Evolutionary conservation across 208 protist species (phyloP).

Genomic region (Sergeia podlipaevii): DNA sequence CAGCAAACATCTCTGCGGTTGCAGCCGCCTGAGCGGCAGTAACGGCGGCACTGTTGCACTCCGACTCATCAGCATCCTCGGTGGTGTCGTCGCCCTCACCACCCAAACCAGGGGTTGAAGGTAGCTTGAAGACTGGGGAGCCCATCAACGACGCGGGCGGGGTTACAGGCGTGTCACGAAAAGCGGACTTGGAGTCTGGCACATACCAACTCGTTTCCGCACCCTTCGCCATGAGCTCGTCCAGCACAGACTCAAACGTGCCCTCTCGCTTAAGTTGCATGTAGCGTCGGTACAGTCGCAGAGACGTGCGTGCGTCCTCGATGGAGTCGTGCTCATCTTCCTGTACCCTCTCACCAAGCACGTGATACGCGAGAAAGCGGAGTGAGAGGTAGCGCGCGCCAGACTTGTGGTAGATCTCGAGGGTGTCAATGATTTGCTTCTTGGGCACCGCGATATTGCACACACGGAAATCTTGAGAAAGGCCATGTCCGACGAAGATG

Average conservation of each 20-base stretch:
- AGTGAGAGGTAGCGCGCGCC: constrained; percentile 91
- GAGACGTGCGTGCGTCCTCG: constrained; percentile 94
- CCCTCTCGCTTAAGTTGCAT: constrained; percentile 67
- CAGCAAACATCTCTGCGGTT: no score
- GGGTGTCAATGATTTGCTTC: constrained; percentile 96
- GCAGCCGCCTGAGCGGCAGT: no score
- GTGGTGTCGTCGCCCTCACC: not conserved
- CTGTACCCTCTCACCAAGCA: constrained; percentile 94
- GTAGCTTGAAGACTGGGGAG: constrained; percentile 53
- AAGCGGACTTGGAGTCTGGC: constrained; percentile 47
- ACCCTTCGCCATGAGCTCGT: constrained; percentile 83
- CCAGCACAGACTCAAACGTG: constrained; percentile 74
- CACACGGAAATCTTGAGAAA: constrained; percentile 95
- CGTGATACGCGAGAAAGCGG: constrained; percentile 92
- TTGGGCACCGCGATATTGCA: constrained; percentile 95
- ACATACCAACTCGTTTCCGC: constrained; percentile 91
- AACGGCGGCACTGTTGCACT: not conserved
- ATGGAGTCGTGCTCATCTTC: constrained; percentile 94
- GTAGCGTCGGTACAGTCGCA: constrained; percentile 90
- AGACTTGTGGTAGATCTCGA: constrained; percentile 92
- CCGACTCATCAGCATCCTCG: not conserved
- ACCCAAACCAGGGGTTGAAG: not conserved
- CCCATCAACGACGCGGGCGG: constrained; percentile 37
- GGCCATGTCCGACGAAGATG: constrained; percentile 95
- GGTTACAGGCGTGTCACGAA: constrained; percentile 40